Conservation (phyloP, 305 asterid species). For the Solanum hybrid region DNA sequence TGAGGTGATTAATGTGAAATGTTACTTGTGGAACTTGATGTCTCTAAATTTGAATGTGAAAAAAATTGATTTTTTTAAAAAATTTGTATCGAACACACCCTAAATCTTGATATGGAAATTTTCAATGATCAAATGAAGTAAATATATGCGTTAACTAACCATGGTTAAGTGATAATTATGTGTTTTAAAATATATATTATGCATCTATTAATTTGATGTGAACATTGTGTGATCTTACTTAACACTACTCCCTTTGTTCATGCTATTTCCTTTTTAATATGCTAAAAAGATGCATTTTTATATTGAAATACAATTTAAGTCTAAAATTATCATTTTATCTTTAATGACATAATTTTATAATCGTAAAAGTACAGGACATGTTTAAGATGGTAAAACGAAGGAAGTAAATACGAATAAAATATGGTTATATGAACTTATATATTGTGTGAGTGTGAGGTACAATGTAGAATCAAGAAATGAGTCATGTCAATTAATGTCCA, state of each 20-base stretch:
- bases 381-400: neutral
- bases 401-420: too few species aligned
- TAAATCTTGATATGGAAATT: neutral
- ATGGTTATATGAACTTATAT: too few species aligned
- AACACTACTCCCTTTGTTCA: neutral
- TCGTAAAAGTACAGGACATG: rapidly evolving
- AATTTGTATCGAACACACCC: neutral
- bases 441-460: too few species aligned
- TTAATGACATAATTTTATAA: neutral
- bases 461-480: neutral
- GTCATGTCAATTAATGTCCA: neutral
- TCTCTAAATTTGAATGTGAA: too few species aligned
- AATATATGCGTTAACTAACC: neutral
- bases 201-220: neutral
- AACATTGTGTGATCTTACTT: neutral
- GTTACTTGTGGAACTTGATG: too few species aligned
- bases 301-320: neutral
- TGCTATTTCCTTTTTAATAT: neutral
- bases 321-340: neutral
- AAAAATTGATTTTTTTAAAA: too few species aligned
- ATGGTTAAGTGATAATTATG: neutral
- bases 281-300: neutral
- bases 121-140: too few species aligned
- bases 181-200: too few species aligned
- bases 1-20: too few species aligned